phyloP scores from a whole-genome alignment of 169 alveolate genomes.

The Cryptosporidium muris region DNA sequence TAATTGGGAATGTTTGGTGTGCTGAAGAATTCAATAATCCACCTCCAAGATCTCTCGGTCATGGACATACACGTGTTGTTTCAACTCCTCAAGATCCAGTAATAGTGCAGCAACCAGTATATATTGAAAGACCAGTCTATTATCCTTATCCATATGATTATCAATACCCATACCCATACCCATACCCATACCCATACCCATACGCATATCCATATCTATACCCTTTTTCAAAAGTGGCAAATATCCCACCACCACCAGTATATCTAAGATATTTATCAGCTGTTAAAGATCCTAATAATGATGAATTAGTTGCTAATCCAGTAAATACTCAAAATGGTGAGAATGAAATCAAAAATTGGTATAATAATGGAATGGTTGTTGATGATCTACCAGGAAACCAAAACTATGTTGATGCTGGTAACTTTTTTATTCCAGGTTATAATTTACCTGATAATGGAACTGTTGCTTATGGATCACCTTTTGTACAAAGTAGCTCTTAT shows the following conservation, averaged over 20 bases:
- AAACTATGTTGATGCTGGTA: too few relatives aligned
- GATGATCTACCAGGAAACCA: too few relatives aligned
- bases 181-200: slow-evolving; percentile 7
- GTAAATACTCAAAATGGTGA: too few relatives aligned
- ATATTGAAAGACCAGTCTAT: slow-evolving; percentile 10
- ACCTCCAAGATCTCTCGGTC: slow-evolving; percentile 59
- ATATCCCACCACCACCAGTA: slow-evolving; percentile 50
- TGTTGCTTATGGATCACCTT: too few relatives aligned
- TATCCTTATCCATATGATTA: slow-evolving; percentile 51
- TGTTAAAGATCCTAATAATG: too few relatives aligned
- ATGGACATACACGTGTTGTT: slow-evolving; percentile 22
- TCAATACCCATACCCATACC: slow-evolving; percentile 28
- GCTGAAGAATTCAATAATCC: slow-evolving; percentile 6
- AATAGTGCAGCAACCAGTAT: slow-evolving; percentile 33
- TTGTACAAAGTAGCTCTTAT: too few relatives aligned
- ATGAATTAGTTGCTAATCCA: too few relatives aligned
- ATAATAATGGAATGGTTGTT: too few relatives aligned
- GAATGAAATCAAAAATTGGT: too few relatives aligned
- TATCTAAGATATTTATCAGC: slow-evolving; percentile 37
- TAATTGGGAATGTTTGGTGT: not conserved
- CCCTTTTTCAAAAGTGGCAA: slow-evolving; percentile 6
- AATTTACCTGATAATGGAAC: too few relatives aligned
- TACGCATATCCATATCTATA: slow-evolving; percentile 55
- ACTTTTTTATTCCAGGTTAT: too few relatives aligned
- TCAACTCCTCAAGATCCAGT: not conserved